Base-by-base conservation (phyloP, 2,329 filamentous ascomycete genomes). In the Phaeosphaeria sp. region DNA sequence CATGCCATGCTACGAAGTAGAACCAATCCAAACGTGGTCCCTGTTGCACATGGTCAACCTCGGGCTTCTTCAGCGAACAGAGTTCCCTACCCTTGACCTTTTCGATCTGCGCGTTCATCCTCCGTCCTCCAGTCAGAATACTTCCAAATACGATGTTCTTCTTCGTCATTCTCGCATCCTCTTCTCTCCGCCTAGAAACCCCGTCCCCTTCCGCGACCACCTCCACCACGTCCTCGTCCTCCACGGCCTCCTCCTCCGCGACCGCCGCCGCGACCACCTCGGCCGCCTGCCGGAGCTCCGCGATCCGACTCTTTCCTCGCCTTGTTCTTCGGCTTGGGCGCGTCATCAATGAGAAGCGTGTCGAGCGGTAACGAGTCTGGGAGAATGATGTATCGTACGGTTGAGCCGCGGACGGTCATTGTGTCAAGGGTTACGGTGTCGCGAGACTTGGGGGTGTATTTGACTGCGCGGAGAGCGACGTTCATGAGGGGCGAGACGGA, bases 291-390 rank as follows among this genome's bases (percentile, higher is more conserved):
- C 44, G 83, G 77, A 36, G 78, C 76, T 25, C 76, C 82, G 45
- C 86, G 85, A 20, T 84, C 81, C 6, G 79, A 85, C 82, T 98
- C 95, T 85, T 99, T 99, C 76, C 94, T 88, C 24, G 95, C 94
- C 88, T 99, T 99, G 83, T 99, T 99, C 90, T 98, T 98, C 60
- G 95, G 94, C 84, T 99, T 99, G 51, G 94, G 93, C 72, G 92
- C 89, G 80, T 99, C 95, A 78, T 99, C 95, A 69, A 99, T 93
- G 61, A 99, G 86, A 52, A 99, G 86, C 42, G 94, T 97, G 79
- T 99, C 95, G 65, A 99, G 86, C 40, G 94, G 94, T 72, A 99
- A 86, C 63, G 91, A 95, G 82, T 99, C 95, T 55, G 95, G 95
- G 11, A 99, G 89, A 77, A 99, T 97, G 78, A 91, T 94, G 82